Conservation (phyloP, 1,284 basidiomycete genomes). For the Singerocomus inundabilis region DNA sequence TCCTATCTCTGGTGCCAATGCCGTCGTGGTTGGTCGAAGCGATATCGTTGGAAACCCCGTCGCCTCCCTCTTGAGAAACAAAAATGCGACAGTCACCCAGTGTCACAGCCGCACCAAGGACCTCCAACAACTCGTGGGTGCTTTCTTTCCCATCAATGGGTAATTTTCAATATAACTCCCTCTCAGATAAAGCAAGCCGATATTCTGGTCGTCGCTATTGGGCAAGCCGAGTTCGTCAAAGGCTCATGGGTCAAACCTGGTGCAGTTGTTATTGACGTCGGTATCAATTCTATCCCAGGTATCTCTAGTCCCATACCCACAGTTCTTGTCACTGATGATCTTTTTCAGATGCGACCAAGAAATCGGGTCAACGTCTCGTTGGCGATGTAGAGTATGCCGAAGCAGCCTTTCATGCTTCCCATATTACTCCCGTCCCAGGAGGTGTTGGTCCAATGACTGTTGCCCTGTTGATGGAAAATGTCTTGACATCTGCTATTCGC, state of each 20-base stretch:
- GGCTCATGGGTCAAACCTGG: slow-evolving; percentile 97
- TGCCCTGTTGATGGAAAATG: slow-evolving; percentile 97
- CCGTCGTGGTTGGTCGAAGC: slow-evolving; percentile 94
- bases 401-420: slow-evolving; percentile 75
- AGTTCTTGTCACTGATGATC: neutral
- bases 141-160: slow-evolving; percentile 7
- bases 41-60: slow-evolving; percentile 99
- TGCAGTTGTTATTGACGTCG: slow-evolving; percentile 93
- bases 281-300: slow-evolving; percentile 96
- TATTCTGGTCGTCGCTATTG: slow-evolving; percentile 92
- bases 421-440: slow-evolving; percentile 97
- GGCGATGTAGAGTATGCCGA: slow-evolving; percentile 92
- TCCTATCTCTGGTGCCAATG: slow-evolving; percentile 72
- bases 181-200: slow-evolving; percentile 80
- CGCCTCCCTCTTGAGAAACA: slow-evolving; percentile 83
- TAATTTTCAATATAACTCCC: slow-evolving; percentile 7
- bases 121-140: slow-evolving; percentile 71
- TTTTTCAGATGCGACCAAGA: slow-evolving; percentile 79
- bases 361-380: slow-evolving; percentile 93
- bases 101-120: slow-evolving; percentile 91
- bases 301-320: slow-evolving; percentile 14
- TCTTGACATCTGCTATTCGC: slow-evolving; percentile 81
- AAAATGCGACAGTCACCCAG: slow-evolving; percentile 96
- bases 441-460: slow-evolving; percentile 99
- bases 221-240: slow-evolving; percentile 86